These are phyloP conservation scores for Trebouxia gelatinosa DNA, from an alignment of 163 green algal genomes.

Conservation along the genomic window DNA sequence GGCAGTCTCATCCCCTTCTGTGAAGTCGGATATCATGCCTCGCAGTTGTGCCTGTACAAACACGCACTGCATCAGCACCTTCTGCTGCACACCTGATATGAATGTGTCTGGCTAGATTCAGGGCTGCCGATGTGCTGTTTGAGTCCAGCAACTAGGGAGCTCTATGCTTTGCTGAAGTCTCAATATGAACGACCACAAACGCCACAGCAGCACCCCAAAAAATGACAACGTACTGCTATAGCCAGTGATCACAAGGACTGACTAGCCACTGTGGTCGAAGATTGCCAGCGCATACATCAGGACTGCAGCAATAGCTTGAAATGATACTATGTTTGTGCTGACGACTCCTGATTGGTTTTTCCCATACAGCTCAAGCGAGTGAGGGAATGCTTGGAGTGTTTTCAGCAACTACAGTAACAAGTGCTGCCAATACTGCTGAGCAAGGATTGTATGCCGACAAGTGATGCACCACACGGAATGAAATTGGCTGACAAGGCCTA, in stretches of 20 bases:
- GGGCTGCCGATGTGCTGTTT: background rate
- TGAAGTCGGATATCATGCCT: slow-evolving; percentile 58
- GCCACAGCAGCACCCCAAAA: background rate
- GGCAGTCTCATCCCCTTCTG: slow-evolving; percentile 44
- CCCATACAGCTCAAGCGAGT: background rate
- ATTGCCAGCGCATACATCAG: too few species aligned
- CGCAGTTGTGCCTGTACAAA: slow-evolving; percentile 50
- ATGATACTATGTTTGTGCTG: background rate
- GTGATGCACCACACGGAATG: background rate
- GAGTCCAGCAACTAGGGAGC: too few species aligned
- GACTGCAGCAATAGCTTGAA: background rate
- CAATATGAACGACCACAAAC: too few species aligned
- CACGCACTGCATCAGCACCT: too few species aligned
- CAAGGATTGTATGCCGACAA: background rate
- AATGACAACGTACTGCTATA: background rate
- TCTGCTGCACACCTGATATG: background rate
- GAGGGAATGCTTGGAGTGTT: background rate
- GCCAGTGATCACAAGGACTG: too few species aligned
- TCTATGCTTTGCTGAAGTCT: too few species aligned
- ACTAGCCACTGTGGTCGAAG: too few species aligned
- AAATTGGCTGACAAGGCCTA: background rate
- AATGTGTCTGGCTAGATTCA: background rate
- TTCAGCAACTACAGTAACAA: background rate
- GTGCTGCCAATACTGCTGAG: background rate
- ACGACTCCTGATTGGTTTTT: background rate